Conservation (phyloP, 352 stramenopile species). For the Peronosclerospora sorghi region DNA sequence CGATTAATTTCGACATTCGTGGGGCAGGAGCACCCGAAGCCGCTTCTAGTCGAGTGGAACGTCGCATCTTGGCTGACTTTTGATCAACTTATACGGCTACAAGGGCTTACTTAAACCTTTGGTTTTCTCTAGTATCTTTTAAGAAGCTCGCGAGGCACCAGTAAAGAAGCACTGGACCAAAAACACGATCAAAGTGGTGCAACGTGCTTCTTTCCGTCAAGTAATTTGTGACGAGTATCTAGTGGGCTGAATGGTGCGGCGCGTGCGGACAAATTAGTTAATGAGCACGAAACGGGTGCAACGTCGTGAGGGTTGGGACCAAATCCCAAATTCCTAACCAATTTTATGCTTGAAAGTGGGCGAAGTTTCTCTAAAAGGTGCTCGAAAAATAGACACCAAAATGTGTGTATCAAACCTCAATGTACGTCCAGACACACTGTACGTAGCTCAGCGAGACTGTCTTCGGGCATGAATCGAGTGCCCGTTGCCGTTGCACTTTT, state of each 20-base stretch:
- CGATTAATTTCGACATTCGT: slow-evolving; percentile 57
- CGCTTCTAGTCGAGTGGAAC: slow-evolving; percentile 50
- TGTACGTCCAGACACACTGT: neutral
- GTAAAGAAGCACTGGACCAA: too few relatives aligned
- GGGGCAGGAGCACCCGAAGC: slow-evolving; percentile 28
- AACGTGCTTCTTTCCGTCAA: neutral
- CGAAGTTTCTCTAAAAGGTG: too few relatives aligned
- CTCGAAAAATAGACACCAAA: too few relatives aligned
- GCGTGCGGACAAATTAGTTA: slow-evolving; percentile 22
- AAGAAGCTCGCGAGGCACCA: slow-evolving; percentile 4
- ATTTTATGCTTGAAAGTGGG: too few relatives aligned
- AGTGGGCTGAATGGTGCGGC: slow-evolving; percentile 14
- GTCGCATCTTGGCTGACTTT: slow-evolving; percentile 28
- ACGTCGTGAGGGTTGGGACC: too few relatives aligned
- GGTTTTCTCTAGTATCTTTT: too few relatives aligned
- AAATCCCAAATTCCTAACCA: too few relatives aligned
- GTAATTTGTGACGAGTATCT: neutral
- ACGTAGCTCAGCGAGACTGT: slow-evolving; percentile 45
- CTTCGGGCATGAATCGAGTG: slow-evolving; percentile 36
- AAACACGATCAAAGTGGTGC: too few relatives aligned
- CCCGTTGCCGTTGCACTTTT: slow-evolving; percentile 11
- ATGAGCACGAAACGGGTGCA: slow-evolving; percentile 8
- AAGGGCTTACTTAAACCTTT: too few relatives aligned
- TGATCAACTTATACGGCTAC: slow-evolving; percentile 7
- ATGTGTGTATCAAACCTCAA: slow-evolving; percentile 7